Percentiles rank a stretch among this genome's conserved stretches.
Conservation (phyloP, 805 yeast genomes). For the Ogataea siamensis region DNA sequence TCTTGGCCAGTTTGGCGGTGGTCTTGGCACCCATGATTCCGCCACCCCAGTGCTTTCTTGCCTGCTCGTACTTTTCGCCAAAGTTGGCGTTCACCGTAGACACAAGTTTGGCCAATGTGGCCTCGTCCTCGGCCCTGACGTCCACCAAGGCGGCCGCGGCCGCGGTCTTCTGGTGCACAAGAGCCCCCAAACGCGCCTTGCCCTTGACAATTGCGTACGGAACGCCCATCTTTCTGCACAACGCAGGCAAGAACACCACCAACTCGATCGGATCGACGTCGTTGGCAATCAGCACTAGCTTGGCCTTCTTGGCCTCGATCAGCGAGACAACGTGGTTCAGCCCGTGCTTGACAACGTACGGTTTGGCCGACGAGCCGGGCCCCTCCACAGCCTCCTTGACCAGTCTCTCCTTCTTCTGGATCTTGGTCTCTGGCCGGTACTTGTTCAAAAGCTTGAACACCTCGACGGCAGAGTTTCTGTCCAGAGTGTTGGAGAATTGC, state of each 20-base stretch:
- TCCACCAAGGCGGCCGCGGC: conserved; percentile 97
- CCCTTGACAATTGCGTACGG: conserved; percentile 99
- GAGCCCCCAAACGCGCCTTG: conserved; percentile 96
- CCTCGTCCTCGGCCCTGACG: conserved; percentile 90
- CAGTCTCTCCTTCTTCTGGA: conserved; percentile 98
- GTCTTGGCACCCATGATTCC: conserved; percentile 97
- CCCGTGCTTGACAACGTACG: conserved; percentile 97
- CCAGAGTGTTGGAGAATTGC: conserved; percentile 93
- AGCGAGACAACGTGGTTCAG: conserved; percentile 97
- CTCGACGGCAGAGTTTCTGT: conserved; percentile 98
- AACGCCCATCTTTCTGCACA: conserved; percentile 98
- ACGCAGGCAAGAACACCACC: conserved; percentile 96
- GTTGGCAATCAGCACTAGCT: conserved; percentile 95
- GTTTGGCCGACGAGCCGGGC: conserved; percentile 95
- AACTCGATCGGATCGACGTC: conserved; percentile 99
- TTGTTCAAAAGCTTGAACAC: conserved; percentile 97
- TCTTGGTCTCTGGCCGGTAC: conserved; percentile 97
- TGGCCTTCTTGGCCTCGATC: conserved; percentile 97
- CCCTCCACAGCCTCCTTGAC: conserved; percentile 96
- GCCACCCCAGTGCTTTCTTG: conserved; percentile 99
- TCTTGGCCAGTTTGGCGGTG: conserved; percentile 78
- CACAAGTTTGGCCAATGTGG: conserved; percentile 88
- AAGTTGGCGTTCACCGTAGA: conserved; percentile 94
- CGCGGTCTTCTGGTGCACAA: conserved; percentile 96
- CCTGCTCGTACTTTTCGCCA: conserved; percentile 89